Percentiles rank a stretch among this genome's conserved stretches.
These are phyloP conservation scores for Talaromyces amestolkiae DNA, from an alignment of 2,329 filamentous ascomycete genomes.

Conservation along the genomic window DNA sequence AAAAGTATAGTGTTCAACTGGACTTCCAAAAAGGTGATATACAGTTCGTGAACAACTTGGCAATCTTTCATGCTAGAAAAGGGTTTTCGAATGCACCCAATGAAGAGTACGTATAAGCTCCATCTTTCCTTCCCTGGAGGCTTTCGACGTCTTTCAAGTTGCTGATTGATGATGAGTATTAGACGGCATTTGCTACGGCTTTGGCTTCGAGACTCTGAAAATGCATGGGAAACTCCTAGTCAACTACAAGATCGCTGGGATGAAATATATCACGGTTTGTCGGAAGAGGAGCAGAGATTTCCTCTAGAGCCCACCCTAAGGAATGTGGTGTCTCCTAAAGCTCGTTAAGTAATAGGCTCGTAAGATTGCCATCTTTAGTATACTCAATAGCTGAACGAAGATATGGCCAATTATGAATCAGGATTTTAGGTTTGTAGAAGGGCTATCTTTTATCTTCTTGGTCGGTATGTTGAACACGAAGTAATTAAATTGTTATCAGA, in stretches of 20 bases:
- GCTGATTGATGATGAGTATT: neutral
- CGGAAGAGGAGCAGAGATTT: slow-evolving; percentile 42
- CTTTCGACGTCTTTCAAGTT: neutral
- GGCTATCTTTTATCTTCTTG: too few species aligned
- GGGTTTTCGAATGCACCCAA: slow-evolving; percentile 43
- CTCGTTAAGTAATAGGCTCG: neutral
- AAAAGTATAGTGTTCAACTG: slow-evolving; percentile 43
- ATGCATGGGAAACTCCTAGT: slow-evolving; percentile 46
- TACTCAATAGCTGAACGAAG: neutral
- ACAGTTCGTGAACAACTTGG: slow-evolving; percentile 53
- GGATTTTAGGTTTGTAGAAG: too few species aligned
- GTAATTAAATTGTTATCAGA: neutral
- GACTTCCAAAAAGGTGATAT: slow-evolving; percentile 51
- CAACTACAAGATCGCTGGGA: slow-evolving; percentile 40
- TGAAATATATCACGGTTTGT: slow-evolving; percentile 42
- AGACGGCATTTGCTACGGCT: slow-evolving; percentile 48
- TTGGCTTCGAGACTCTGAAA: slow-evolving; percentile 49
- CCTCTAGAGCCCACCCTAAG: slow-evolving; percentile 39
- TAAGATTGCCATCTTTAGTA: neutral
- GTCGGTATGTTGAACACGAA: neutral
- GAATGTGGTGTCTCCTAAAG: neutral
- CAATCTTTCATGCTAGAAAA: slow-evolving; percentile 52
- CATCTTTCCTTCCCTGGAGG: neutral
- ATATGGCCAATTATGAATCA: neutral
- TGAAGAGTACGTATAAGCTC: slow-evolving; percentile 35